Evolutionary conservation across 2,329 filamentous ascomycete genomes (phyloP).

Genomic region (Nannizziopsis arthrosporioides): DNA sequence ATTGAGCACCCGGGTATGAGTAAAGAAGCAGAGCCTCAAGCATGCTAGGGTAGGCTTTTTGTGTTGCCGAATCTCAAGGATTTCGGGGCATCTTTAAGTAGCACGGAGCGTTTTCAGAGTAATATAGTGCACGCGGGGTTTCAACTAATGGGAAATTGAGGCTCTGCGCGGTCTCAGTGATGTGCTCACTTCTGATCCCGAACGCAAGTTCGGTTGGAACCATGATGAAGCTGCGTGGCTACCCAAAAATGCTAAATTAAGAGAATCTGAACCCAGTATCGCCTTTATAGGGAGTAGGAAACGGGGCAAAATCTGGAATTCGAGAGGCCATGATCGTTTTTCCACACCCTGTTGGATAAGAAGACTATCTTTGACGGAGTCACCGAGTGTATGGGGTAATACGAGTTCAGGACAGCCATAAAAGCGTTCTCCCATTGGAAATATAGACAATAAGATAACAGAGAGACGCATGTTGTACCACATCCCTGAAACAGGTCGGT

Average conservation of each 20-base stretch:
- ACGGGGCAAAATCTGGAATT: background rate
- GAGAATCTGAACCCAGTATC: background rate
- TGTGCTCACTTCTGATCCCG: background rate
- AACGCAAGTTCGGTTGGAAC: background rate
- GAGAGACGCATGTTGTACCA: background rate
- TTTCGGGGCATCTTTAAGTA: too few species aligned
- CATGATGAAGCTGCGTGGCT: constrained; percentile 10
- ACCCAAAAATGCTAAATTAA: constrained; percentile 10
- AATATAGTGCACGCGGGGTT: too few species aligned
- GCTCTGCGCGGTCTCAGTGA: background rate
- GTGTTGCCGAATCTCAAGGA: too few species aligned
- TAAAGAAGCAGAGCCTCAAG: too few species aligned
- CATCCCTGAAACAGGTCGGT: background rate
- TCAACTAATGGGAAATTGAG: background rate
- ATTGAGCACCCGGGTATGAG: too few species aligned
- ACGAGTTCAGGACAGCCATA: constrained; percentile 1
- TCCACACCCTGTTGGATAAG: constrained; percentile 1
- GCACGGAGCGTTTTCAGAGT: too few species aligned
- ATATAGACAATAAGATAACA: background rate
- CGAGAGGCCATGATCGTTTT: background rate
- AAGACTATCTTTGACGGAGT: background rate
- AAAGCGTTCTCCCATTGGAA: background rate
- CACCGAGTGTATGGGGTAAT: background rate
- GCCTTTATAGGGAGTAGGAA: background rate
- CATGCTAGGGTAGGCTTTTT: too few species aligned